phyloP scores from a whole-genome alignment of 352 stramenopile genomes.

The Globisporangium yorkense region DNA sequence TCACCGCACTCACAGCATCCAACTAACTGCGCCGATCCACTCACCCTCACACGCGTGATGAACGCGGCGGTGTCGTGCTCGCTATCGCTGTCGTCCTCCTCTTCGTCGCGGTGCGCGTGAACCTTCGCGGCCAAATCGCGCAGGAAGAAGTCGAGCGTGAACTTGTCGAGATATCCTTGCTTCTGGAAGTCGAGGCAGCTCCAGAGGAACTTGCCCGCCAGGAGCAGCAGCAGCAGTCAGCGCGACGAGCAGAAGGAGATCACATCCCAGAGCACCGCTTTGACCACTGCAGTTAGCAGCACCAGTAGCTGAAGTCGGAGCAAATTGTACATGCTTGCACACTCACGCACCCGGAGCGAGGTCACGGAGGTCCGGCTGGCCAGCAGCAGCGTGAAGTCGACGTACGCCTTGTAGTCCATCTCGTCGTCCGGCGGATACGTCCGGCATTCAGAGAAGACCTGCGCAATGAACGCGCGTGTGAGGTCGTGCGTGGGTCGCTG shows the following conservation, averaged over 20 bases:
- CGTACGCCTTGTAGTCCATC: conserved; percentile 57
- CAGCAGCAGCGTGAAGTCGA: conserved; percentile 59
- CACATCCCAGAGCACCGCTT: not conserved
- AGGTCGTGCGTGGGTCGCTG: conserved; percentile 50
- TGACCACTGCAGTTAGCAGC: not conserved
- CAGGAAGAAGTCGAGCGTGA: conserved; percentile 59
- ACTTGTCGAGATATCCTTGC: conserved; percentile 51
- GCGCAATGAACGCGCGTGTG: conserved; percentile 41
- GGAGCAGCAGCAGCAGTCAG: not conserved
- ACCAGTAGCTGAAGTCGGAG: too few relatives aligned
- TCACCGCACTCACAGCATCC: conserved; percentile 1
- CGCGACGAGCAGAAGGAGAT: too few relatives aligned
- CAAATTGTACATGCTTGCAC: not conserved
- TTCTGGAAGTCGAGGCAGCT: conserved; percentile 62
- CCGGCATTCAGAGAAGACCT: conserved; percentile 45
- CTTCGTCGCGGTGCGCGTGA: conserved; percentile 18
- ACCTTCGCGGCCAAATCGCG: conserved; percentile 52
- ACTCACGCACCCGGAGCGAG: conserved; percentile 34
- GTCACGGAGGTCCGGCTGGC: conserved; percentile 26
- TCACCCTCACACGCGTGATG: conserved; percentile 30
- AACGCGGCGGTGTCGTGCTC: conserved; percentile 17
- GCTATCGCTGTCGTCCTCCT: conserved; percentile 15
- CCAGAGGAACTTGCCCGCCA: conserved; percentile 52
- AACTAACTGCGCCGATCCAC: not conserved
- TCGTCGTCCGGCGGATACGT: conserved; percentile 39